Evolutionary conservation across 2,329 filamentous ascomycete species (phyloP).

Genomic region (Coniochaeta pulveracea): DNA sequence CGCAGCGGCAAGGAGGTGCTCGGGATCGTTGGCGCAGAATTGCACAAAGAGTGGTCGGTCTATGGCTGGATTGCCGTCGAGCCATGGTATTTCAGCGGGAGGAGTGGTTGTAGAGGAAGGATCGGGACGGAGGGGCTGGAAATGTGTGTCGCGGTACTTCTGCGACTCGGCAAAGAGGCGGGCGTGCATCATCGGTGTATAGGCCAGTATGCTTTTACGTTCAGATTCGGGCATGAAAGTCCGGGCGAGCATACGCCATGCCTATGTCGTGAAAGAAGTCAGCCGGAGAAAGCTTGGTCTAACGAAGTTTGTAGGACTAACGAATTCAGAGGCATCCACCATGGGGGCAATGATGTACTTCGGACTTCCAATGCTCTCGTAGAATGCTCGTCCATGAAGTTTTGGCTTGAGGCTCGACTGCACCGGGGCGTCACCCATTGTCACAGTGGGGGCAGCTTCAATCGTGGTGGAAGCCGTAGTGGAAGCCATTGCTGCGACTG

Average conservation of each 20-base stretch:
- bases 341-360: constrained; percentile 89
- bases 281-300: neutral
- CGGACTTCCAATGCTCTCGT: constrained; percentile 86
- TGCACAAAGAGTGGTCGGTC: constrained; percentile 92
- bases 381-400: constrained; percentile 78
- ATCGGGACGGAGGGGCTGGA: constrained; percentile 50
- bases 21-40: constrained; percentile 84
- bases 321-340: constrained; percentile 98
- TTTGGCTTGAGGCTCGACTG: constrained; percentile 30
- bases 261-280: constrained; percentile 38
- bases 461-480: neutral
- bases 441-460: neutral
- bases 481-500: neutral
- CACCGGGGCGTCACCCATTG: neutral
- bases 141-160: constrained; percentile 69
- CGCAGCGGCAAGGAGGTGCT: constrained; percentile 71
- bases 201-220: constrained; percentile 62
- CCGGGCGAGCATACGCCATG: constrained; percentile 92
- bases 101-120: constrained; percentile 18
- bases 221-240: constrained; percentile 69
- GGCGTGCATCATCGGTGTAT: constrained; percentile 94
- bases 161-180: constrained; percentile 70
- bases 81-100: constrained; percentile 31
- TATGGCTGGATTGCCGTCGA: constrained; percentile 76
- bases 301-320: constrained; percentile 32